A percentile compares a stretch with the other conserved stretches of the same genome.
phyloP scores from a whole-genome alignment of 1,284 basidiomycete species.

The Marasmius tenuissimus region DNA sequence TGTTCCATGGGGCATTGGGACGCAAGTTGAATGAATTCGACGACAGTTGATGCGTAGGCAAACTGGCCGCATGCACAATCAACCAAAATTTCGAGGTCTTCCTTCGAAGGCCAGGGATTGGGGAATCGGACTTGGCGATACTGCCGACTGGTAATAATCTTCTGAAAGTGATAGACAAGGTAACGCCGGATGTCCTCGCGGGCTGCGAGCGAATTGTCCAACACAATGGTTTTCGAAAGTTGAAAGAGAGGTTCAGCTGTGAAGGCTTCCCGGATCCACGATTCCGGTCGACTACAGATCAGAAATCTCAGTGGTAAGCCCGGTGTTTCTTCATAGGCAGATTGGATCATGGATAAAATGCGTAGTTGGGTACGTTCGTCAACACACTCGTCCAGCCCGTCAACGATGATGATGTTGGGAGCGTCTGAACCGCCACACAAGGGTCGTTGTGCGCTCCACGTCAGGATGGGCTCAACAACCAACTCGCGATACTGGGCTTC shows the following conservation, averaged over 20 bases:
- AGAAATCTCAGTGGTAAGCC: constrained; percentile 16
- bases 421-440: not conserved
- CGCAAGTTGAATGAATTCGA: constrained; percentile 7
- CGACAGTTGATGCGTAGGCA: constrained; percentile 10
- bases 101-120: constrained; percentile 6
- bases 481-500: constrained; percentile 1
- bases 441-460: not conserved
- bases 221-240: not conserved
- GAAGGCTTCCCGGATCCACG: constrained; percentile 15
- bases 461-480: not conserved
- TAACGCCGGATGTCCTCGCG: not conserved
- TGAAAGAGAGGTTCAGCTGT: not conserved
- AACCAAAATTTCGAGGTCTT: constrained; percentile 1
- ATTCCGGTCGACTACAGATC: constrained; percentile 20
- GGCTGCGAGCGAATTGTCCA: not conserved
- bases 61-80: constrained; percentile 7
- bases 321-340: not conserved
- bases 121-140: not conserved
- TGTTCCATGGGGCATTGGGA: not conserved
- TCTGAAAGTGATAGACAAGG: not conserved
- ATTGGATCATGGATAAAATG: not conserved
- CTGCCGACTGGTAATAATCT: not conserved
- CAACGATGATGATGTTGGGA: constrained; percentile 9
- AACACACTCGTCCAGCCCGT: constrained; percentile 20
- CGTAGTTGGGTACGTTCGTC: not conserved